Base-by-base conservation (phyloP, 768 basidiomycete genomes). In the Termitomyces sp. region DNA sequence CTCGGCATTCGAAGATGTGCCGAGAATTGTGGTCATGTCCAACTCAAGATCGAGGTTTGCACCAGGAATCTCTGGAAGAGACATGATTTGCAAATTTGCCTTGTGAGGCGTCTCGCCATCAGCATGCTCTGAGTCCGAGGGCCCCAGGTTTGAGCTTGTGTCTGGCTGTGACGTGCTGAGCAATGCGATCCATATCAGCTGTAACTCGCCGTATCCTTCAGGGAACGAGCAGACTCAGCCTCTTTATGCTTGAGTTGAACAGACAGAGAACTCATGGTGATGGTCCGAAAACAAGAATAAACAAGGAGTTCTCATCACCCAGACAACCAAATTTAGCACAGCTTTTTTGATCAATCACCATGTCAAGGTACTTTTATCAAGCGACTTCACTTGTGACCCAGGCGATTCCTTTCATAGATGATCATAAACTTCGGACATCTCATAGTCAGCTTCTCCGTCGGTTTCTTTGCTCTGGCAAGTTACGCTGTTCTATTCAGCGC, bases 401-500 rank as follows among this genome's bases (percentile, higher is more conserved):
- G 7, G 6, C 41, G 41, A n/a, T 34, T 15, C 18, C 16, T 34
- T 42, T n/a, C 24, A 27, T 27, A 53, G 58, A 55, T 59, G 54
- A 16, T n/a, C 16, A 20, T 63, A 42, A 69, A 76, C 59, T 63
- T 65, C 30, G 86, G 86, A 16, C 78, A 82, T 67, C 61, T 77
- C 60, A 70, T 85, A 63, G 65, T 89, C 56, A 63, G 67, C 36
- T 63, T 76, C 31, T 79, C 86, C 42, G 58, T 72, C 33, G 48
- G 78, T 13, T 87, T 89, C 70, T 82, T 89, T 66, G 58, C 76
- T 18, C 20, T 86, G 48, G 83, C 81, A 44, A 79, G 77, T 61
- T 86, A 89, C 72, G 85, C 85, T 27, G 72, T 87, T 46, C 74
- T 91, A 39, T 76, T 89, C 67, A 85, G 85, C 66, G 79, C 85